These are phyloP conservation scores for Pichia cactophila DNA, from an alignment of 1,139 yeast species.

Conservation along the genomic window DNA sequence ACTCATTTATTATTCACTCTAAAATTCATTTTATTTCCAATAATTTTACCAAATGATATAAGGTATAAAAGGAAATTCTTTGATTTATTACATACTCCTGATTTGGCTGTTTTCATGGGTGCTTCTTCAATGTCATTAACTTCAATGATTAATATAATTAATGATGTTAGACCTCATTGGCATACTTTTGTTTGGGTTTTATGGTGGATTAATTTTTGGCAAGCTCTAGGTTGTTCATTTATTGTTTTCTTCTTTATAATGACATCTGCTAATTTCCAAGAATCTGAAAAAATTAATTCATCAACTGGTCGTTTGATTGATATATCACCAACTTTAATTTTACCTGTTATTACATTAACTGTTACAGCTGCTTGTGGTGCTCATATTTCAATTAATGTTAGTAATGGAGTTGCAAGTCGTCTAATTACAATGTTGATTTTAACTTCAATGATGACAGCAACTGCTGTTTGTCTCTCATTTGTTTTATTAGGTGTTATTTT, in stretches of 20 bases:
- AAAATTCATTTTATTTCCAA: slow-evolving; percentile 30
- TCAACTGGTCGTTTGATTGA: slow-evolving; percentile 9
- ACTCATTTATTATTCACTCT: slow-evolving; percentile 34
- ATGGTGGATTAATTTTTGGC: slow-evolving; percentile 60
- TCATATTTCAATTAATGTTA: slow-evolving; percentile 32
- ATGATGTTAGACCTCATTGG: slow-evolving; percentile 29
- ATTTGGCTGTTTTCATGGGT: slow-evolving; percentile 51
- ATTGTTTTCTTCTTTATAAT: slow-evolving; percentile 6
- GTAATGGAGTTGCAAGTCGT: slow-evolving; percentile 33
- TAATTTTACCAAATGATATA: slow-evolving; percentile 4
- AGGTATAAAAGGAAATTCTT: slow-evolving; percentile 29
- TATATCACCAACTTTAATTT: slow-evolving; percentile 26
- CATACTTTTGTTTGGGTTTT: slow-evolving; percentile 44
- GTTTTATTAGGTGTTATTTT: slow-evolving; percentile 50
- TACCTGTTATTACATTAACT: slow-evolving; percentile 71
- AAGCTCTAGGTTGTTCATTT: slow-evolving; percentile 34
- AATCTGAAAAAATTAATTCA: background rate
- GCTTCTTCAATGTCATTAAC: slow-evolving; percentile 72
- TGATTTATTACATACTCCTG: slow-evolving; percentile 37
- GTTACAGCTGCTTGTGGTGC: slow-evolving; percentile 68
- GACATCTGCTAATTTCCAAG: slow-evolving; percentile 20
- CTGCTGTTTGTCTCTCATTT: slow-evolving; percentile 57
- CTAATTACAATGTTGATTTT: slow-evolving; percentile 48
- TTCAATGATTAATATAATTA: slow-evolving; percentile 53
- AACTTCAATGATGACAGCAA: slow-evolving; percentile 56